Evolutionary conservation across 306 rosid genomes (phyloP).

Genomic region (Trichosanthes cucumerina): DNA sequence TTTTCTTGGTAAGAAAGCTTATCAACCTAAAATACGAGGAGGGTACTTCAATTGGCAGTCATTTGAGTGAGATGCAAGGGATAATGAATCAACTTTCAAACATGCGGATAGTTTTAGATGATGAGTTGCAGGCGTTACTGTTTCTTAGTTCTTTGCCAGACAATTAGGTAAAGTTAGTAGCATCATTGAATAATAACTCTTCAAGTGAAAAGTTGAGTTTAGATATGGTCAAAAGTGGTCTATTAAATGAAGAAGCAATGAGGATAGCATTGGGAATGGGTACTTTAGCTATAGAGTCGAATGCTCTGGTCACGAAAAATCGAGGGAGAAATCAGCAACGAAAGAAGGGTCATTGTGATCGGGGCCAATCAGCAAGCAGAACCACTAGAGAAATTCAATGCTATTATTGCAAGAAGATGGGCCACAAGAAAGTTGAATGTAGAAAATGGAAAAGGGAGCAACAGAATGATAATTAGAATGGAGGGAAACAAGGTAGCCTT

Average conservation of each 20-base stretch:
- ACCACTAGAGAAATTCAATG: background rate
- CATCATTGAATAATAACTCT: background rate
- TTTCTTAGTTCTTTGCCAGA: background rate
- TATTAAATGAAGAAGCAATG: background rate
- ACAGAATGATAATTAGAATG: background rate
- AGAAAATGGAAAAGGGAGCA: background rate
- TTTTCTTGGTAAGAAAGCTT: background rate
- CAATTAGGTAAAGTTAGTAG: background rate
- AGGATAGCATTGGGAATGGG: background rate
- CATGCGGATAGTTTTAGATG: background rate
- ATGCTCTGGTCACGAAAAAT: background rate
- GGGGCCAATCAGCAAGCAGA: background rate
- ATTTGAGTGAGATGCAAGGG: background rate
- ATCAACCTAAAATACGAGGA: background rate
- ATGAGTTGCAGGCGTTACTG: background rate
- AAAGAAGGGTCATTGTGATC: background rate
- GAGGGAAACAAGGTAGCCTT: background rate
- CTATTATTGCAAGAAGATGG: background rate
- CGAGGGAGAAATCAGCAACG: background rate
- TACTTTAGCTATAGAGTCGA: background rate
- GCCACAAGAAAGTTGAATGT: constrained; percentile 2
- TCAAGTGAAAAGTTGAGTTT: background rate
- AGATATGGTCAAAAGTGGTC: background rate
- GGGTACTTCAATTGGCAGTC: background rate
- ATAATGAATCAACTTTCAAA: background rate